A percentile compares a stretch with the other conserved stretches of the same genome.
Conservation (phyloP, 768 basidiomycete genomes). For the Xerocomus brunneocitrinus region DNA sequence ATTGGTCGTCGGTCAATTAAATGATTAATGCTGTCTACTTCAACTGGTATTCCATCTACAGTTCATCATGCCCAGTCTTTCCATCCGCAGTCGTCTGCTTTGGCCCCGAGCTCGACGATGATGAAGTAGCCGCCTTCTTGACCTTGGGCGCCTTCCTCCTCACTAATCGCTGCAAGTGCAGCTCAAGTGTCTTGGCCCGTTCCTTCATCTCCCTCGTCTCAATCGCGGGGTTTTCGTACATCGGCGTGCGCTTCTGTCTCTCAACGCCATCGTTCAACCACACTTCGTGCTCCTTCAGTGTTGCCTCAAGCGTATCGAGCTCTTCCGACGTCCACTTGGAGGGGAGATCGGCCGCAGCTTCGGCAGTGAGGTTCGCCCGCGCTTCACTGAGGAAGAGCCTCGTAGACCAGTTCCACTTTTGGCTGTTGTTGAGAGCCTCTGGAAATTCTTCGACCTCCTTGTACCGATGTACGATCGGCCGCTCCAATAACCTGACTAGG, state of each 20-base stretch:
- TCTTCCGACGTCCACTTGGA: slow-evolving; percentile 88
- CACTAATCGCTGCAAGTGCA: slow-evolving; percentile 60
- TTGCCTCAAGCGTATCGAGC: slow-evolving; percentile 70
- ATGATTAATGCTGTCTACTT: slow-evolving; percentile 12
- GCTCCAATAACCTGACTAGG: slow-evolving; percentile 59
- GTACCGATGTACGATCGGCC: slow-evolving; percentile 81
- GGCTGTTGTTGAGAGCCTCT: slow-evolving; percentile 72
- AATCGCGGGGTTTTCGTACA: slow-evolving; percentile 82
- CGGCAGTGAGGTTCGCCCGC: slow-evolving; percentile 63
- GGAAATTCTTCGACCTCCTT: slow-evolving; percentile 86
- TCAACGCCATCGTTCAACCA: slow-evolving; percentile 84
- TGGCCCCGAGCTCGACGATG: slow-evolving; percentile 18
- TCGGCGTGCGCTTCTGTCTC: slow-evolving; percentile 70
- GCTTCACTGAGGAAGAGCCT: slow-evolving; percentile 85
- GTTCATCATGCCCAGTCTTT: slow-evolving; percentile 26
- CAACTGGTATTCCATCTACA: slow-evolving; percentile 18
- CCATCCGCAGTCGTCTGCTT: slow-evolving; percentile 14
- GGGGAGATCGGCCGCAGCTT: slow-evolving; percentile 53
- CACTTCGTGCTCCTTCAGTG: slow-evolving; percentile 70
- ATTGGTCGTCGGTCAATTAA: neutral
- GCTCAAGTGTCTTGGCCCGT: slow-evolving; percentile 75
- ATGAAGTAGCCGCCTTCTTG: slow-evolving; percentile 39
- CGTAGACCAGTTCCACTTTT: slow-evolving; percentile 86
- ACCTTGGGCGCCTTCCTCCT: slow-evolving; percentile 66
- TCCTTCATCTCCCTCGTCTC: slow-evolving; percentile 82